Conservation (phyloP, 140 eudicot genomes). For the Senecio squalidus region DNA sequence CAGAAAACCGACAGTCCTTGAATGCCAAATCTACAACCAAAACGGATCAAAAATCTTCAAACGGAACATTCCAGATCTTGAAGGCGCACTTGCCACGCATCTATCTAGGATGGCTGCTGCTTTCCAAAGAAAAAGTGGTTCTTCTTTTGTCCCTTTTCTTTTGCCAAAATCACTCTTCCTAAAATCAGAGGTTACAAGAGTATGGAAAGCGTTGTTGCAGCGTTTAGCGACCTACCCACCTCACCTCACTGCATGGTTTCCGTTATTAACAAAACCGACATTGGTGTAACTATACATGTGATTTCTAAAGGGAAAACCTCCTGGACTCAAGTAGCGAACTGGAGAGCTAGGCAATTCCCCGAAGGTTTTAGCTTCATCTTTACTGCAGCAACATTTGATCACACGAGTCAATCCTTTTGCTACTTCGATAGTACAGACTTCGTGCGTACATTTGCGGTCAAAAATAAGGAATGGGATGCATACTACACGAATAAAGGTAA, state of each 20-base stretch:
- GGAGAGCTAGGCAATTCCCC: too few relatives aligned
- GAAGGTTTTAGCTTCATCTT: neutral
- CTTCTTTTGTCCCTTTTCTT: slow-evolving; percentile 40
- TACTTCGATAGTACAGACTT: neutral
- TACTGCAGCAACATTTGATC: neutral
- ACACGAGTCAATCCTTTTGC: neutral
- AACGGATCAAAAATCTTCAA: slow-evolving; percentile 15
- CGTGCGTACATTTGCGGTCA: neutral
- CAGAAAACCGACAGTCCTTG: neutral
- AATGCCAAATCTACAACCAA: slow-evolving; percentile 4
- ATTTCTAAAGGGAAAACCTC: neutral
- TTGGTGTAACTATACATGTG: slow-evolving; percentile 8
- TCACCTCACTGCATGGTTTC: slow-evolving; percentile 8
- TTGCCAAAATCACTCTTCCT: slow-evolving; percentile 24
- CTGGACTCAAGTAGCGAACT: slow-evolving; percentile 1
- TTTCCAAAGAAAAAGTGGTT: slow-evolving; percentile 11
- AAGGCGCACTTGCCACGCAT: slow-evolving; percentile 30
- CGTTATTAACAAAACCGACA: neutral
- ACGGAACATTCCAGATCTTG: slow-evolving; percentile 23
- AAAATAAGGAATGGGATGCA: neutral
- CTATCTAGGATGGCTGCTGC: slow-evolving; percentile 44
- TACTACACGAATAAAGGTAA: neutral
- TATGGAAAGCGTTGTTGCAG: slow-evolving; percentile 15
- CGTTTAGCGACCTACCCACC: slow-evolving; percentile 25
- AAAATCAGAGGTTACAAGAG: slow-evolving; percentile 13